A percentile compares a stretch with the other conserved stretches of the same genome.
These are phyloP conservation scores for Chaetomiaceae sp. DNA, from an alignment of 2,329 filamentous ascomycete genomes.

Conservation along the genomic window DNA sequence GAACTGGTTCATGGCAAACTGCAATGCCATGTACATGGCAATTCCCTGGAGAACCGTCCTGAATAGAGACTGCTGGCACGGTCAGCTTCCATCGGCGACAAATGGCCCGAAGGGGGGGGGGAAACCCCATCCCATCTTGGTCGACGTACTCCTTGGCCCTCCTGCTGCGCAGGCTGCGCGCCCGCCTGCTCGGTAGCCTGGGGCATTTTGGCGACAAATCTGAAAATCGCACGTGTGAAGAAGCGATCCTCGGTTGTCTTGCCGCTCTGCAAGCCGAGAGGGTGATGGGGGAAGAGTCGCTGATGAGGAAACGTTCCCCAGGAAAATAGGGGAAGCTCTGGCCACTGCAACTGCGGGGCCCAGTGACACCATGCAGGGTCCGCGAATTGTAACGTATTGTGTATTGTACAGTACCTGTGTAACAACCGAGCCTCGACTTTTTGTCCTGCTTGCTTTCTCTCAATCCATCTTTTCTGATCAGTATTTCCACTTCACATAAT, in stretches of 20 bases:
- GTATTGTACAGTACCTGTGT: no score
- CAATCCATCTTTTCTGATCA: no score
- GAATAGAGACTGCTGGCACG: constrained; percentile 35
- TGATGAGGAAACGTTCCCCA: background rate
- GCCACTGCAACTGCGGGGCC: background rate
- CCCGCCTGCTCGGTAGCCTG: constrained; percentile 30
- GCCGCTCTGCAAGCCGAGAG: background rate
- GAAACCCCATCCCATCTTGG: background rate
- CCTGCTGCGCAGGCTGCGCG: constrained; percentile 28
- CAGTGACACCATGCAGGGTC: no score
- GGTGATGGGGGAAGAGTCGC: background rate
- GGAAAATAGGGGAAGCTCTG: background rate
- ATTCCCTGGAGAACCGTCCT: constrained; percentile 49
- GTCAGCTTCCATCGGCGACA: constrained; percentile 9
- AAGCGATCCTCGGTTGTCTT: background rate
- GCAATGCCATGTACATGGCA: constrained; percentile 55
- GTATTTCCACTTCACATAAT: no score
- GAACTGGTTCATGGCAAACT: constrained; percentile 53
- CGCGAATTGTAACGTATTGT: no score
- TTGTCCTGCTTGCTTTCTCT: no score
- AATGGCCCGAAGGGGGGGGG: background rate
- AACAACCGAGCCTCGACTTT: no score
- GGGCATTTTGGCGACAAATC: constrained; percentile 31
- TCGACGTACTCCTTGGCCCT: constrained; percentile 33
- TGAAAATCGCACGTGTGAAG: background rate